A percentile compares a stretch with the other conserved stretches of the same genome.
phyloP scores from a whole-genome alignment of 768 basidiomycete genomes.

The Pleurotus pulmonarius region DNA sequence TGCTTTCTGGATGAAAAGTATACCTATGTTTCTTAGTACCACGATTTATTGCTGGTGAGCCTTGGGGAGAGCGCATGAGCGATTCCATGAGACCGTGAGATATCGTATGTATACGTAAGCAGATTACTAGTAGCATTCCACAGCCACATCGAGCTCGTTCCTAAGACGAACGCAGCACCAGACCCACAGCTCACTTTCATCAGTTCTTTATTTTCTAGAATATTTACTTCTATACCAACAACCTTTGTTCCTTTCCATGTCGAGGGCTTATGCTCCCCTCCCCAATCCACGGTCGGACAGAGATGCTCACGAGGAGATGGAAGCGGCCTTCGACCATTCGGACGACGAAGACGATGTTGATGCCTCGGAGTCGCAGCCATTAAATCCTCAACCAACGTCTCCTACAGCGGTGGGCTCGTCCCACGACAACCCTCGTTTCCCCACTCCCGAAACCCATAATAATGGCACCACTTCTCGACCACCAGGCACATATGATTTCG shows the following conservation, averaged over 20 bases:
- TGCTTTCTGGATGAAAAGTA: too few relatives aligned
- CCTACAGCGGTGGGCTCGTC: slow-evolving; percentile 18
- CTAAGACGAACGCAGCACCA: too few relatives aligned
- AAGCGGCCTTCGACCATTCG: slow-evolving; percentile 82
- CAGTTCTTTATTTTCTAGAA: too few relatives aligned
- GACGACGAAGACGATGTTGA: slow-evolving; percentile 62
- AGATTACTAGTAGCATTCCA: too few relatives aligned
- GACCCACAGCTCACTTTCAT: too few relatives aligned
- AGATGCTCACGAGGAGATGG: slow-evolving; percentile 54
- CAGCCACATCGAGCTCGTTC: too few relatives aligned
- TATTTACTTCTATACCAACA: too few relatives aligned
- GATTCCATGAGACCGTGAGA: too few relatives aligned
- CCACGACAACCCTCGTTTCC: background rate
- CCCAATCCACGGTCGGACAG: slow-evolving; percentile 55
- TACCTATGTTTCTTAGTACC: too few relatives aligned
- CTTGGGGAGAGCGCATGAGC: too few relatives aligned
- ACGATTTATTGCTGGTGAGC: too few relatives aligned
- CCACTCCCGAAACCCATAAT: background rate
- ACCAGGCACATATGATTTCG: slow-evolving; percentile 69
- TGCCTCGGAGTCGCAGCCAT: slow-evolving; percentile 47
- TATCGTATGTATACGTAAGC: too few relatives aligned
- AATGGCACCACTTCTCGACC: slow-evolving; percentile 18
- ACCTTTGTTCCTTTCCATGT: slow-evolving; percentile 24
- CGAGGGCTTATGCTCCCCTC: slow-evolving; percentile 66
- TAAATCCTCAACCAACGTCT: slow-evolving; percentile 39